Evolutionary conservation across 2,329 filamentous ascomycete species (phyloP), one percentile per base, ranked within the genome.

Genomic region (Botryotinia narcissicola): DNA sequence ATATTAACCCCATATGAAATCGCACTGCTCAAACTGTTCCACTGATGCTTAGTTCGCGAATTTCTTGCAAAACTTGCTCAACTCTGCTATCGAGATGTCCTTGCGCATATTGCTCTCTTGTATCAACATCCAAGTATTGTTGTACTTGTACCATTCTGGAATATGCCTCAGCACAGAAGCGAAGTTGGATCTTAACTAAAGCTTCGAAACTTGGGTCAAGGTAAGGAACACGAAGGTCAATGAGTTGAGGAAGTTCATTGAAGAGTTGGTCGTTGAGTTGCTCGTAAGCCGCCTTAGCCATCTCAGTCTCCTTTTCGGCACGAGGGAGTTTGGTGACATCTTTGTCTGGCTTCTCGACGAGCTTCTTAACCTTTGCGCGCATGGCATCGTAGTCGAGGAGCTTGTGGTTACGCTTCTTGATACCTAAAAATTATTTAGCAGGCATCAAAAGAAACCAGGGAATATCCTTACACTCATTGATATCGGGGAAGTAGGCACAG

Each of bases 371-470:
- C 83, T 96, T 97, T 77, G 94, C 94, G 76, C 96, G 93, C 84
- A 98, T 91, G 29, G 95, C 90, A 82, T 99, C 96, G 86, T 99
- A 99, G 84, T 99, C 97, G 78, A 98, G 93, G 73, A 98, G 92
- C 84, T 99, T 99, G 88, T 99, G 93, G 80, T 97, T 93, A 80
- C 97, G 93, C 86, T 99, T 99, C 86, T 98, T 99, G 84, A 99
- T 98, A 84, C 90, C 90, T 92, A 77, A n/a, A 68, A n/a, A 0
- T 3, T 40, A 14, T 73, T 81, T 66, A 82, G 75, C 59, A 44
- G 44, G 40, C 18, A 62, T 69, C 4, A 57, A 16, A 32, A 66
- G 35, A n/a, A 63, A n/a, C 25, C 29, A 2, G n/a, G 22, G 69
- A 46, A 37, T 25, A 14, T 32, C 18, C 89, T 73, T 84, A 91